Conservation (phyloP, 805 yeast genomes). For the Dipodascus albidus region DNA sequence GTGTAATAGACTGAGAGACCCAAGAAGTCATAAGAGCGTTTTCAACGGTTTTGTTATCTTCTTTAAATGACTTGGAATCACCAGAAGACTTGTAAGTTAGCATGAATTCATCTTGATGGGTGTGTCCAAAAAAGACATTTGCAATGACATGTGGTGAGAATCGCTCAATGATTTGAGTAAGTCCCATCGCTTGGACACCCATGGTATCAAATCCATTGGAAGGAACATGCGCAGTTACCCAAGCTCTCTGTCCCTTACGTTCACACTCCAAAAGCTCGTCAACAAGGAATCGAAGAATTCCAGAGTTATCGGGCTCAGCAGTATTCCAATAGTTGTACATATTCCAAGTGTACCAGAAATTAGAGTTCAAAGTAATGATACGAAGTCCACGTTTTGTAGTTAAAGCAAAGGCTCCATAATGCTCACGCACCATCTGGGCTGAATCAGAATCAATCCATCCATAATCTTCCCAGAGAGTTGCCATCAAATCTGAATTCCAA, state of each 20-base stretch:
- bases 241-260: conserved; percentile 46
- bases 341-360: conserved; percentile 55
- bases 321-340: conserved; percentile 43
- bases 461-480: conserved; percentile 36
- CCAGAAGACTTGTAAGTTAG: conserved; percentile 31
- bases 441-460: conserved; percentile 33
- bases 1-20: conserved; percentile 58
- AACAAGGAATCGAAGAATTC: conserved; percentile 48
- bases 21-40: conserved; percentile 47
- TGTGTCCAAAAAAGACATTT: conserved; percentile 59
- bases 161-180: conserved; percentile 48
- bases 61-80: conserved; percentile 27
- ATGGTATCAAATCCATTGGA: conserved; percentile 40
- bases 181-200: conserved; percentile 48
- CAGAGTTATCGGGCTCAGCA: conserved; percentile 48
- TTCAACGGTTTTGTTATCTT: conserved; percentile 29
- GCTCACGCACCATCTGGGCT: conserved; percentile 30
- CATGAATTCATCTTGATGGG: conserved; percentile 58
- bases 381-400: conserved; percentile 46
- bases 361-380: conserved; percentile 53
- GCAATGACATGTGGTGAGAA: conserved; percentile 62
- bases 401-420: conserved; percentile 52
- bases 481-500: conserved; percentile 40
- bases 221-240: conserved; percentile 66
- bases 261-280: conserved; percentile 55